Percentiles rank a stretch among this genome's conserved stretches.
Evolutionary conservation across 805 yeast genomes (phyloP).

Genomic region (Yamadazyma ubonensis): DNA sequence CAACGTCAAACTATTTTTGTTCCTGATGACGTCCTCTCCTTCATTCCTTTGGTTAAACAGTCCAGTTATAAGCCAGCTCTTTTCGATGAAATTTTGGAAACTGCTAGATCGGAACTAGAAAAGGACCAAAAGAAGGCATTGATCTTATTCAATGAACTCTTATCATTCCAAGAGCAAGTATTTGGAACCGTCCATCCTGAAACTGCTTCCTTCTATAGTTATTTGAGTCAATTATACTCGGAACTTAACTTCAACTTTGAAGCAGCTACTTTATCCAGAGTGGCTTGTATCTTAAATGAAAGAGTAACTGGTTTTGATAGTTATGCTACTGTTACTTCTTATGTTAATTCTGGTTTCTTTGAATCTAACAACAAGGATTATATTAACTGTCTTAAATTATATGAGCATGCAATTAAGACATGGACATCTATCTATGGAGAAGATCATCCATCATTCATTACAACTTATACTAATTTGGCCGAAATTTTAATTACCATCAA

Average conservation of each 20-base stretch:
- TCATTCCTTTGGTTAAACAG: slow-evolving; percentile 76
- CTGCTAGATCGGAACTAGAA: slow-evolving; percentile 48
- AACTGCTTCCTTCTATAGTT: slow-evolving; percentile 67
- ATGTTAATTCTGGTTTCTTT: slow-evolving; percentile 70
- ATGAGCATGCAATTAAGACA: slow-evolving; percentile 56
- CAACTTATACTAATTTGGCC: slow-evolving; percentile 61
- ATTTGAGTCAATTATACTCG: slow-evolving; percentile 64
- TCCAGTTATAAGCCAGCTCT: slow-evolving; percentile 63
- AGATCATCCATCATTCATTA: slow-evolving; percentile 68
- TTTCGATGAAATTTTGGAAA: slow-evolving; percentile 73
- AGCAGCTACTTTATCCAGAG: slow-evolving; percentile 65
- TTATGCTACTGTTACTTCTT: slow-evolving; percentile 67
- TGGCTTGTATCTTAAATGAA: slow-evolving; percentile 71
- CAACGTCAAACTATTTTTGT: slow-evolving; percentile 45
- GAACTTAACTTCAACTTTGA: slow-evolving; percentile 55
- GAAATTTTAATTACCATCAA: slow-evolving; percentile 55
- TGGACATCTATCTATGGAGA: slow-evolving; percentile 60
- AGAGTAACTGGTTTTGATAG: slow-evolving; percentile 81
- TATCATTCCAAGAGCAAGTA: slow-evolving; percentile 74
- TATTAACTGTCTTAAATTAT: slow-evolving; percentile 60
- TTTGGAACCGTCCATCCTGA: slow-evolving; percentile 80
- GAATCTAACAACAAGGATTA: slow-evolving; percentile 63
- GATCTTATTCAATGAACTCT: slow-evolving; percentile 64
- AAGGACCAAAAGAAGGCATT: slow-evolving; percentile 56
- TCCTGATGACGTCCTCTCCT: slow-evolving; percentile 60